phyloP scores from a whole-genome alignment of 352 stramenopile genomes.

The Albugo laibachii region DNA sequence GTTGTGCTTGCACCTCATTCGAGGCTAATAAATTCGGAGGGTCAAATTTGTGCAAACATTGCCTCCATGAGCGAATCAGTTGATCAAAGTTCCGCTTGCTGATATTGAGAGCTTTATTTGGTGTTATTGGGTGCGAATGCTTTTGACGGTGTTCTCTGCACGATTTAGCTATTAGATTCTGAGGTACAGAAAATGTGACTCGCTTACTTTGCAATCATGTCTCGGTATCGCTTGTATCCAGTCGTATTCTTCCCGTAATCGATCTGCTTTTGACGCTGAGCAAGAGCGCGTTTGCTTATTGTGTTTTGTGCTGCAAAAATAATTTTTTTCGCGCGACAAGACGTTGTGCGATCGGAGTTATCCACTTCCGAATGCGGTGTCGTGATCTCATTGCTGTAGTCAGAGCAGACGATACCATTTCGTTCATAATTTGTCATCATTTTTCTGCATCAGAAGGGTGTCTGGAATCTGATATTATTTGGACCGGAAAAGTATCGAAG shows the following conservation, averaged over 20 bases:
- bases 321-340: too few relatives aligned
- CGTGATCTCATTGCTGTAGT: too few relatives aligned
- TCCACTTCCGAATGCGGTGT: too few relatives aligned
- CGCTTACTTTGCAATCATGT: constrained; percentile 29
- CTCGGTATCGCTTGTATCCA: constrained; percentile 76
- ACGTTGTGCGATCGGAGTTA: too few relatives aligned
- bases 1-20: neutral
- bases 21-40: constrained; percentile 23
- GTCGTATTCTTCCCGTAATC: constrained; percentile 86
- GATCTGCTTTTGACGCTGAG: constrained; percentile 85
- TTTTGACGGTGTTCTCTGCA: constrained; percentile 21
- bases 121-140: constrained; percentile 46
- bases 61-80: constrained; percentile 55
- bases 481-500: too few relatives aligned
- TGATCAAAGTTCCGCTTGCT: constrained; percentile 74
- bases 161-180: neutral
- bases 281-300: constrained; percentile 15
- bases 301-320: too few relatives aligned
- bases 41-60: constrained; percentile 65
- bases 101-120: constrained; percentile 50
- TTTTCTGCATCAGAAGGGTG: too few relatives aligned
- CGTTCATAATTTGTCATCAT: too few relatives aligned
- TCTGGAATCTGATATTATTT: too few relatives aligned
- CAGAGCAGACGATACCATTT: too few relatives aligned
- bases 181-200: neutral